These are phyloP conservation scores for Xylaria sp. DNA, from an alignment of 2,329 filamentous ascomycete species.

Conservation along the genomic window DNA sequence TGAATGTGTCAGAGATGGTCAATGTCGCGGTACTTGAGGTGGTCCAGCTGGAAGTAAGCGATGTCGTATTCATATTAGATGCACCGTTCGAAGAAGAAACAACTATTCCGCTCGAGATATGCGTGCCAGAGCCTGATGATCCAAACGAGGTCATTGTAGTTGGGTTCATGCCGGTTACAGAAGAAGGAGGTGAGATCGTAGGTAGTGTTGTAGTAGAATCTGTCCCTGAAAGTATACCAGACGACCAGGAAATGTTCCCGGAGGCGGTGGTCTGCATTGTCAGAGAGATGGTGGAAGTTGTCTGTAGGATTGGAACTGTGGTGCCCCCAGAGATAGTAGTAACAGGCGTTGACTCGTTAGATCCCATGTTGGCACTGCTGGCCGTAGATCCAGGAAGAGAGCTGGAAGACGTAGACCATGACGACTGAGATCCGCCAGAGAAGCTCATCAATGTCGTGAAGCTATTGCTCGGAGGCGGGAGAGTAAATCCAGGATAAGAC, in stretches of 20 bases:
- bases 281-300: not conserved
- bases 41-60: not conserved
- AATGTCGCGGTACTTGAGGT: not conserved
- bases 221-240: not conserved
- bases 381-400: not conserved
- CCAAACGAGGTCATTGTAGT: not conserved
- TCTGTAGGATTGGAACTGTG: not conserved
- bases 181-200: not conserved
- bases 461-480: constrained; percentile 1
- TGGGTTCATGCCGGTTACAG: not conserved
- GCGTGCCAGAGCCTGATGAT: not conserved
- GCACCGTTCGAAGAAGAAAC: not conserved
- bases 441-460: not conserved
- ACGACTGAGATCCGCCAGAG: not conserved
- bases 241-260: not conserved
- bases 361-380: not conserved
- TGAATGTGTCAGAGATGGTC: not conserved
- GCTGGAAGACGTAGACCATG: not conserved
- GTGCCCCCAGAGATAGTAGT: constrained; percentile 7
- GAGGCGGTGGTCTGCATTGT: not conserved
- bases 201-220: not conserved
- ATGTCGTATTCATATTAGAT: constrained; percentile 14
- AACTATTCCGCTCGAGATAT: not conserved
- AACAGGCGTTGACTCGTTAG: not conserved
- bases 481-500: constrained; percentile 20